Evolutionary conservation across 257 asterid genomes (phyloP), one percentile per base, ranked within the genome.

Genomic region (Rhazya stricta): DNA sequence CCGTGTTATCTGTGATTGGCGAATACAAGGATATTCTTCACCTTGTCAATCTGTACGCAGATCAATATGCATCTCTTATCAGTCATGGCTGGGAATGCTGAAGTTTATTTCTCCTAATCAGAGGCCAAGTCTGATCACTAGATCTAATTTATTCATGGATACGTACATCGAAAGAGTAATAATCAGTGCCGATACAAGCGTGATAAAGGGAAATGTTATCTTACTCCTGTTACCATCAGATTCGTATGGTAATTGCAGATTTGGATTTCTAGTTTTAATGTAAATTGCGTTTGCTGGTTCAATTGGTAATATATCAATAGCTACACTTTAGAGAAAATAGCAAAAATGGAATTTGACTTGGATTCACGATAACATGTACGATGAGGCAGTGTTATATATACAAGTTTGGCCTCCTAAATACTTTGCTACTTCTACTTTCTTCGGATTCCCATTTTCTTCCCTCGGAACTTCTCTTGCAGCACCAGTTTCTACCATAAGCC

Each of bases 1-100:
- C 95, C 42, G 94, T 84, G 36, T 69, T 86, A 69, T 83, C 89
- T 21, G n/a, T 88, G 2, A 75, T 88, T 5, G 88, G 89, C 2
- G 86, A 71, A 56, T 79, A 61, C 70, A 88, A 80, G 56, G 86
- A 88, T 9, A 75, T 76, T 74, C 75, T 82, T 6, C 82, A 53
- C 27, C 70, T 83, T 21, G 21, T 79, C 43, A 77, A 85, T 50
- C 62, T 78, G 16, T 84, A 32, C 67, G 11, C 42, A 15, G 16
- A 67, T 46, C 11, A 51, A 46, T 29, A 13, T 48, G 54, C 54
- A 48, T 48, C 1, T 10, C 23, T 0, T 15, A 48, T 39, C n/a
- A n/a, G n/a, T n/a, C n/a, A n/a, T n/a, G n/a, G n/a, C n/a, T n/a
- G n/a, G n/a, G n/a, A n/a, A n/a, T n/a, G n/a, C n/a, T n/a, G n/a